Evolutionary conservation across 2,329 filamentous ascomycete species (phyloP), one percentile per base, ranked within the genome.

Genomic region (Xylaria sp.): DNA sequence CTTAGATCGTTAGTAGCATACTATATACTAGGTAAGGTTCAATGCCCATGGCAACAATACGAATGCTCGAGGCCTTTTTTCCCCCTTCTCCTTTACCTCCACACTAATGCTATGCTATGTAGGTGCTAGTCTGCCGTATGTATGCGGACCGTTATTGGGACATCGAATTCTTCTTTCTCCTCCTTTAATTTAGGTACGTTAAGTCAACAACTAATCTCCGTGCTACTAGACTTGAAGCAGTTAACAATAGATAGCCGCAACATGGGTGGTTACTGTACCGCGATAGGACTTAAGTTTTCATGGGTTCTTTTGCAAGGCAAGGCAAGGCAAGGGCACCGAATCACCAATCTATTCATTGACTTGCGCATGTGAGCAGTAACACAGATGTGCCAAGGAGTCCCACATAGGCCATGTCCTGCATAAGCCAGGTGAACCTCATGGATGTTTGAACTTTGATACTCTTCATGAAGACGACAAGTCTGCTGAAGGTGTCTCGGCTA

Each of bases 291-390:
- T 10, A n/a, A 58, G 3, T 23, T 46, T 46, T 58, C 31, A 49
- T 58, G 43, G 61, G 51, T 18, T 43, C 15, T 49, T 52, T 39
- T 20, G 33, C 51, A 46, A 52, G 48, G 56, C 25, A n/a, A n/a
- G n/a, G n/a, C n/a, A n/a, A n/a, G n/a, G n/a, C 65, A 63, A 55
- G 64, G 64, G 64, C 55, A 56, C 49, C 49, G 56, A 63, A 51
- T 36, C 51, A 55, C 51, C 15, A 18, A 20, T 5, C 15, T 5
- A 41, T 41, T 12, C 10, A 13, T 41, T 46, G 20, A 55, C 31
- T 43, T 39, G 36, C 52, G 12, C 52, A 46, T 46, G 60, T 43
- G 36, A 54, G 23, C 25, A 20, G 60, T 62, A 52, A 51, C 25
- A 33, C 12, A 54, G 28, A 54, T 33, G 51, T 33, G 28, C 51